Evolutionary conservation across 768 basidiomycete species (phyloP).

Genomic region (Naganishia randhawae): DNA sequence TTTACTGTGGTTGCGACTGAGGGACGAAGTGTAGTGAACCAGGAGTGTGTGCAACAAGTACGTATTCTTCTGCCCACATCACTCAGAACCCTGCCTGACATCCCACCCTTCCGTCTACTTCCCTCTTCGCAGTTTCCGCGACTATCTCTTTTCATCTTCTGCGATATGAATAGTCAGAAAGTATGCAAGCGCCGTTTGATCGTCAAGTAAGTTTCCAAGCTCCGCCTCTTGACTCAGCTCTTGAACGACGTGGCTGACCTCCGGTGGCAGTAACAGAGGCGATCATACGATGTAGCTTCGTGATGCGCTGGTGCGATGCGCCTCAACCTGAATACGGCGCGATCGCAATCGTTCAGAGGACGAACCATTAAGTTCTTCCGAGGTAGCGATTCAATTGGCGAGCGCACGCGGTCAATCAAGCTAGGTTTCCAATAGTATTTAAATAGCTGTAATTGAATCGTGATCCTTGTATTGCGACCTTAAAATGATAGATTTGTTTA

Average conservation of each 20-base stretch:
- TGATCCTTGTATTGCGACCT: no score
- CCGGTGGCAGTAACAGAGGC: neutral
- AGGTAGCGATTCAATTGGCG: neutral
- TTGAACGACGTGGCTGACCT: neutral
- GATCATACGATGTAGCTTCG: constrained; percentile 3
- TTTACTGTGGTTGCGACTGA: neutral
- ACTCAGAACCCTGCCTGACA: neutral
- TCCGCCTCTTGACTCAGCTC: neutral
- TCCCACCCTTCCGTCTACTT: no score
- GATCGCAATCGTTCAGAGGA: neutral
- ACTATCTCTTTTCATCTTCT: neutral
- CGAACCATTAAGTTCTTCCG: neutral
- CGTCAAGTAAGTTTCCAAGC: neutral
- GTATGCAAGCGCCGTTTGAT: constrained; percentile 4
- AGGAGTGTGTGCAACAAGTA: neutral
- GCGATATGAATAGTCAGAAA: neutral
- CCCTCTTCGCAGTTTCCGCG: neutral
- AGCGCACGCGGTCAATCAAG: neutral
- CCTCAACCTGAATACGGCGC: neutral
- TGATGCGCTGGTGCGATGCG: neutral
- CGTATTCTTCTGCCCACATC: neutral
- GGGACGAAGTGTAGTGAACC: neutral
- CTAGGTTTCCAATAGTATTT: neutral
- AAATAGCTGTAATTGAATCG: no score
- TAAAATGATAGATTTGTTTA: no score